Evolutionary conservation across 2,329 filamentous ascomycete species (phyloP).

Genomic region (Nothophaeocryptopus gaeumannii): DNA sequence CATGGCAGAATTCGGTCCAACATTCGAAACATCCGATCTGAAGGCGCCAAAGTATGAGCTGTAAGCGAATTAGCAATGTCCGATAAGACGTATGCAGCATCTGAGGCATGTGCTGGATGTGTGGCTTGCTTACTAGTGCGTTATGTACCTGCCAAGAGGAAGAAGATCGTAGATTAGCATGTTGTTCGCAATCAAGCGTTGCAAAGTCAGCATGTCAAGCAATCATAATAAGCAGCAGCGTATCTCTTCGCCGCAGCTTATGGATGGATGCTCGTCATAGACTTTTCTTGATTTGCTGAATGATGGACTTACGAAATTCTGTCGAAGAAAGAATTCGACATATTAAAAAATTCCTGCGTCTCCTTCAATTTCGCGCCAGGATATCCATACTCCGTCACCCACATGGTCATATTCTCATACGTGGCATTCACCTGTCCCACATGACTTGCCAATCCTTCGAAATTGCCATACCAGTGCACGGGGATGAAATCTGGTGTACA

Average conservation of each 20-base stretch:
- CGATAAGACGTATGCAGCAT: neutral
- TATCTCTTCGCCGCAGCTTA: too few relatives aligned
- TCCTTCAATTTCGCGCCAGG: conserved; percentile 53
- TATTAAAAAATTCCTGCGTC: conserved; percentile 67
- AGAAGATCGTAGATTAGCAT: too few relatives aligned
- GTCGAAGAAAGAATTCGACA: conserved; percentile 65
- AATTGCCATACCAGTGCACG: conserved; percentile 61
- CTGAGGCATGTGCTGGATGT: too few relatives aligned
- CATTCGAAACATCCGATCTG: conserved; percentile 62
- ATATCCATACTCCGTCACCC: conserved; percentile 76
- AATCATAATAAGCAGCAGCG: too few relatives aligned
- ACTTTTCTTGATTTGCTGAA: neutral
- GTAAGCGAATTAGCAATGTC: conserved; percentile 53
- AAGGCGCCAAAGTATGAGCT: conserved; percentile 79
- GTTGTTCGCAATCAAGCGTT: too few relatives aligned
- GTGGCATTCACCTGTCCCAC: conserved; percentile 58
- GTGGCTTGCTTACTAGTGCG: too few relatives aligned
- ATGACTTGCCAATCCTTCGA: conserved; percentile 64
- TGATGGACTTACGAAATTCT: conserved; percentile 47
- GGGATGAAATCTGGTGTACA: conserved; percentile 52
- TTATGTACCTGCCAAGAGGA: too few relatives aligned
- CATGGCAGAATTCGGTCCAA: conserved; percentile 70
- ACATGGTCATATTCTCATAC: conserved; percentile 57
- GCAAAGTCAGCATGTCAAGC: too few relatives aligned
- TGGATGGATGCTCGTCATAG: too few relatives aligned